Evolutionary conservation across 225 moss, liverwort and hornwort species (phyloP).

Genomic region (Antitrichia curtipendula): DNA sequence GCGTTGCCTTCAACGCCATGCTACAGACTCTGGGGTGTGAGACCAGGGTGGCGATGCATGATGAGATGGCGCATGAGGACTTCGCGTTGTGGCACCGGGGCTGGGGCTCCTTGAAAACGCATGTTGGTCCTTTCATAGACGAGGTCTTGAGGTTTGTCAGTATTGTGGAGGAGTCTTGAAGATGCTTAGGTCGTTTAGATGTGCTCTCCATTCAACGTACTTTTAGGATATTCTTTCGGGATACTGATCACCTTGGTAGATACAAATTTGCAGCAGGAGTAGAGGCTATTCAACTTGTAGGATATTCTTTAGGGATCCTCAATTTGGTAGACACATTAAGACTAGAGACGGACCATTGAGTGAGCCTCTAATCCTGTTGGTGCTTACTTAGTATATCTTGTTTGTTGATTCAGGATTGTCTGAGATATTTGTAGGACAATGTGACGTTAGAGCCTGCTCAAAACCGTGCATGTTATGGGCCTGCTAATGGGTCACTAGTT

Average conservation of each 20-base stretch:
- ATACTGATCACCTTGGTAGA: background rate
- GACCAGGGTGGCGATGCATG: constrained; percentile 17
- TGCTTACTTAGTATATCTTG: background rate
- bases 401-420: background rate
- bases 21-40: constrained; percentile 46
- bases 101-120: constrained; percentile 41
- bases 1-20: constrained; percentile 29
- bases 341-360: background rate
- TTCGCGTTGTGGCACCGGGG: constrained; percentile 62
- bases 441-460: background rate
- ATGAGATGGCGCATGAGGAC: constrained; percentile 53
- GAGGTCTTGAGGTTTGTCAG: constrained; percentile 21
- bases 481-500: background rate
- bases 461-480: background rate
- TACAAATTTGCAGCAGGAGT: background rate
- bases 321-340: background rate
- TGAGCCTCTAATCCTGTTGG: background rate
- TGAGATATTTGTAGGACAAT: background rate
- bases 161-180: background rate
- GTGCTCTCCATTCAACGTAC: background rate
- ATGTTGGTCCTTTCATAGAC: constrained; percentile 19
- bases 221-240: background rate
- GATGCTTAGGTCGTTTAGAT: background rate
- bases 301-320: background rate
- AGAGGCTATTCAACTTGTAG: background rate